These are phyloP conservation scores for Cercospora sp. DNA, from an alignment of 2,329 filamentous ascomycete genomes.

Conservation along the genomic window DNA sequence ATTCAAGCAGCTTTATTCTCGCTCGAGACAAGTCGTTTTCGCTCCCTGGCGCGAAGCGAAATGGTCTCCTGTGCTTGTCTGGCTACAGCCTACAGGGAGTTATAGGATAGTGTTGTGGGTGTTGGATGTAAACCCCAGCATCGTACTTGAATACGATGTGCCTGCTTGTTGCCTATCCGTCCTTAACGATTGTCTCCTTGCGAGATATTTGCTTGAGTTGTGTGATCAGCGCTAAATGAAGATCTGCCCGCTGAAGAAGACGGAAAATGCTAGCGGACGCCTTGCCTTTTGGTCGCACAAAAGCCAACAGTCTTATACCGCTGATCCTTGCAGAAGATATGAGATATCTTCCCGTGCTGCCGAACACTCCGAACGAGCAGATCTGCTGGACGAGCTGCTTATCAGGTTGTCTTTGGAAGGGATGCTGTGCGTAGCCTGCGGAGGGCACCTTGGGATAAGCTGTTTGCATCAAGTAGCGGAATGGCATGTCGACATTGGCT, in stretches of 20 bases:
- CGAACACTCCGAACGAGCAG: not conserved
- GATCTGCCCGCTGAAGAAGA: not conserved
- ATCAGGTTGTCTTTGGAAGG: not conserved
- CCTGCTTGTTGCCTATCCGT: not conserved
- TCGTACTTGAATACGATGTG: not conserved
- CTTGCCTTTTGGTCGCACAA: not conserved
- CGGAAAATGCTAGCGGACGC: not conserved
- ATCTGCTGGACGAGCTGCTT: not conserved
- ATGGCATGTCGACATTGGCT: not conserved
- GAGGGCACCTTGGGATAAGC: not conserved
- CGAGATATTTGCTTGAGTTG: not conserved
- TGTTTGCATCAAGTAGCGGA: not conserved
- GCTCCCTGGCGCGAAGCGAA: not conserved
- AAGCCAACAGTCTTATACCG: not conserved
- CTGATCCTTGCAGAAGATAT: not conserved
- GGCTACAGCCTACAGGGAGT: not conserved
- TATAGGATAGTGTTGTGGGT: not conserved
- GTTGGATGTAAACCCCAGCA: not conserved
- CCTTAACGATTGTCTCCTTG: not conserved
- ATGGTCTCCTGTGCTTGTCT: not conserved
- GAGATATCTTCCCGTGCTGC: not conserved
- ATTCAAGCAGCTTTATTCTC: not conserved
- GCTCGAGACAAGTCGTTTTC: not conserved
- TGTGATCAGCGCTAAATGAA: not conserved
- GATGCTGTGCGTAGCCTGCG: not conserved